Percentiles rank a stretch among this genome's conserved stretches.
These are phyloP conservation scores for Pichia pseudocactophila DNA, from an alignment of 805 yeast species.

Conservation along the genomic window DNA sequence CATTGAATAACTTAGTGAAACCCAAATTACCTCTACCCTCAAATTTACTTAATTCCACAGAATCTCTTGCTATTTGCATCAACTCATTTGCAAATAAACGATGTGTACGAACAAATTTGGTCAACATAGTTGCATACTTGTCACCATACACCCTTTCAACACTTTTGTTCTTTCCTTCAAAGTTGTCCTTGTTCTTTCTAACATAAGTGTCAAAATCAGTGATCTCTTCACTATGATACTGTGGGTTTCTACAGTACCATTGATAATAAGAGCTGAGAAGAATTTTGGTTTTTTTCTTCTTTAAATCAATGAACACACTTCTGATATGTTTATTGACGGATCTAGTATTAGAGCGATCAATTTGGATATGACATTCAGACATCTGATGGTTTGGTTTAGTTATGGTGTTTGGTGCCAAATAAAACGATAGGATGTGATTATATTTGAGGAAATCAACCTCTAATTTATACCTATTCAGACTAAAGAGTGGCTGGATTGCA, in stretches of 20 bases:
- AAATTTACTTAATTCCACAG: conserved; percentile 4
- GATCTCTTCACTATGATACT: not conserved
- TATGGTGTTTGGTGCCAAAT: too few species aligned
- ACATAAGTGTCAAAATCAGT: conserved; percentile 5
- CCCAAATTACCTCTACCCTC: conserved; percentile 7
- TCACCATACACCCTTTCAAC: conserved; percentile 8
- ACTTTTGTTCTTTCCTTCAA: not conserved
- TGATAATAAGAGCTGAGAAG: conserved; percentile 14
- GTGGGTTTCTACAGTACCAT: conserved; percentile 14
- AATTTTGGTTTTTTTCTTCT: conserved; percentile 18
- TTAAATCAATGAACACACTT: conserved; percentile 15
- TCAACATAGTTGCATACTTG: conserved; percentile 8
- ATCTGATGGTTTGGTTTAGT: not conserved
- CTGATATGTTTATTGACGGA: conserved; percentile 13
- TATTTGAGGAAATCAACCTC: too few species aligned
- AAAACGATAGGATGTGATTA: too few species aligned
- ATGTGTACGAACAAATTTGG: conserved; percentile 2
- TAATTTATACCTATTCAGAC: too few species aligned
- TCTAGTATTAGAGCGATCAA: conserved; percentile 11
- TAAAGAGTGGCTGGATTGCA: not conserved
- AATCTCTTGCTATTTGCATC: not conserved
- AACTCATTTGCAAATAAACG: conserved; percentile 3
- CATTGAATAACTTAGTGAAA: conserved; percentile 1
- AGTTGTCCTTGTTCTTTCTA: conserved; percentile 1
- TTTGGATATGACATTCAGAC: not conserved